Evolutionary conservation across 1,284 basidiomycete genomes (phyloP), one percentile per base, ranked within the genome.

Genomic region (Tranzscheliella williamsii): DNA sequence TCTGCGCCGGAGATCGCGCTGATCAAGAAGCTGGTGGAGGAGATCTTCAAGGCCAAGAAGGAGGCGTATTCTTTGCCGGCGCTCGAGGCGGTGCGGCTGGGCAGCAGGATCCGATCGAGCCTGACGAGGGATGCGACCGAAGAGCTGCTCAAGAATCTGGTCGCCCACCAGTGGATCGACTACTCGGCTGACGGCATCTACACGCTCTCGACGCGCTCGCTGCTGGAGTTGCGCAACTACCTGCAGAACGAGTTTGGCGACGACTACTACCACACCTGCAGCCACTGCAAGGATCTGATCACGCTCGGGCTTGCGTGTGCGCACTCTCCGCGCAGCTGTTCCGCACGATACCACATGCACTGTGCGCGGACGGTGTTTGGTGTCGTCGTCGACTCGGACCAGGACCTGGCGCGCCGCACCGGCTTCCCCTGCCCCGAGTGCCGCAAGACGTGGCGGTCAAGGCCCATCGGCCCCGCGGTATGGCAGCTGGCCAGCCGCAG

Each of bases 71-170:
- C 86, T 5, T 81, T 91, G 4, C 86, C 87, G 0, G 87, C 88
- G 2, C 79, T 88, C 21, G 85, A 85, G 4, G 89, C 90, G 13
- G 42, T 61, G 2, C 17, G 53, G n/a, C 29, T 58, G 21, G 58
- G 49, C 2, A 84, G 86, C 40, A 88, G 90, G 79, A 71, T 81
- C 24, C 79, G 88, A 35, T 56, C 84, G 0, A 85, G 80, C 51
- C 86, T 91, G 82, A 85, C 85, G 38, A 87, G 89, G 76, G 81
- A 85, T 4, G 86, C 87, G 54, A 87, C 85, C 1, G 88, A 92
- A 78, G 77, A 82, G 31, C 82, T 90, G 9, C 78, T 93, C 16
- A 80, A 82, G 22, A 90, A 87, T 62, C 88, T 93, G 69, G 87
- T 91, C 2, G 85, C 87, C 18, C 86, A 85, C 63, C 87, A 87